Percentiles rank a stretch among this genome's conserved stretches.
Evolutionary conservation across 2,329 filamentous ascomycete genomes (phyloP).

Genomic region (Parastagonospora nodorum): DNA sequence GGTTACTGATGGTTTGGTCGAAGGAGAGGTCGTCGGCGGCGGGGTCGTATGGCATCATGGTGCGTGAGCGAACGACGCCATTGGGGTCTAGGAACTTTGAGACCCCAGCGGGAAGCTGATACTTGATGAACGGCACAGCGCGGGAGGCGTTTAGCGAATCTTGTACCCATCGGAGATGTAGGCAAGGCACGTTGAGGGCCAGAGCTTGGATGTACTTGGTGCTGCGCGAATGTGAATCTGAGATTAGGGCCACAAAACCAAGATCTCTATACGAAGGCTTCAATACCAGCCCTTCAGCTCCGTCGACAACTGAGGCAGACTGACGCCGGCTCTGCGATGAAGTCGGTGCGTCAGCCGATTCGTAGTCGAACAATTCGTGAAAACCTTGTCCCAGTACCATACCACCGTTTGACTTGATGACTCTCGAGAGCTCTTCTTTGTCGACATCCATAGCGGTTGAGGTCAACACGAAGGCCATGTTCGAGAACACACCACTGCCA

Average conservation of each 20-base stretch:
- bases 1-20: constrained; percentile 27
- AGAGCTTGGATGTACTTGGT: constrained; percentile 95
- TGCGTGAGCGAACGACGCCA: constrained; percentile 77
- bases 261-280: constrained; percentile 58
- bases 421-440: constrained; percentile 61
- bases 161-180: constrained; percentile 80
- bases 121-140: constrained; percentile 76
- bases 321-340: constrained; percentile 20
- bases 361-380: constrained; percentile 73
- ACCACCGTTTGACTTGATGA: constrained; percentile 75
- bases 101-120: constrained; percentile 83
- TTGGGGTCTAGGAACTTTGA: constrained; percentile 69
- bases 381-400: constrained; percentile 75
- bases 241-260: constrained; percentile 84
- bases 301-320: constrained; percentile 17
- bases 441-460: constrained; percentile 62
- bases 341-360: constrained; percentile 21
- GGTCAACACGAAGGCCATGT: constrained; percentile 88
- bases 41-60: constrained; percentile 64
- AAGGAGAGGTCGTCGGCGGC: constrained; percentile 53
- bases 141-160: constrained; percentile 67
- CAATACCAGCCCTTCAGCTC: constrained; percentile 56
- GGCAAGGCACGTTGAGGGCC: constrained; percentile 83
- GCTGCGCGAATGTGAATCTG: constrained; percentile 83
- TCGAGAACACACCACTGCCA: constrained; percentile 64